Percentiles rank a stretch among this genome's conserved stretches.
phyloP scores from a whole-genome alignment of 2,329 filamentous ascomycete genomes.

The Neofusicoccum kwambonambiense region DNA sequence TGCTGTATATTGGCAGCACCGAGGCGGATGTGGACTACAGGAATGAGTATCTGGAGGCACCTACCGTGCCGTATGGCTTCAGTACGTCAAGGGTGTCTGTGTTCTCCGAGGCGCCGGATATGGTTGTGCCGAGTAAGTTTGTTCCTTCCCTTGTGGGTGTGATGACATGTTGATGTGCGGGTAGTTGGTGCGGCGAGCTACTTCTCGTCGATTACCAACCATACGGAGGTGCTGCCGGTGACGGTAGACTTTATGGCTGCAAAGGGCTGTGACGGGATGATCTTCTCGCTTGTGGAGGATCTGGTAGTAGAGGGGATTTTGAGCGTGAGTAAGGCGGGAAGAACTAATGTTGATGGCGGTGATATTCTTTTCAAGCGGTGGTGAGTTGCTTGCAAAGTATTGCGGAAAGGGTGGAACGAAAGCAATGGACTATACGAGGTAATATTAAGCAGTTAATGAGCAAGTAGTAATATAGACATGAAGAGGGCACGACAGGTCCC shows the following conservation, averaged over 20 bases:
- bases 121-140: constrained; percentile 42
- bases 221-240: constrained; percentile 56
- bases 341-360: constrained; percentile 40
- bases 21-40: constrained; percentile 43
- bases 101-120: constrained; percentile 49
- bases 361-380: constrained; percentile 36
- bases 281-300: constrained; percentile 55
- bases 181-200: constrained; percentile 38
- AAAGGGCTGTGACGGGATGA: constrained; percentile 60
- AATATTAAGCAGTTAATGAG: too few species aligned
- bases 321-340: constrained; percentile 45
- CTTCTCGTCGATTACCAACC: constrained; percentile 47
- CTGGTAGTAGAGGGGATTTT: constrained; percentile 52
- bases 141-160: not conserved
- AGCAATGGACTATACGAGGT: too few species aligned
- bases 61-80: constrained; percentile 50
- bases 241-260: constrained; percentile 58
- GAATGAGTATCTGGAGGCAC: constrained; percentile 45
- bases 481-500: too few species aligned
- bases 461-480: too few species aligned
- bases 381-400: too few species aligned
- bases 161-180: constrained; percentile 29
- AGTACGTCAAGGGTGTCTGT: constrained; percentile 47
- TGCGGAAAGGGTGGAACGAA: too few species aligned
- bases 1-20: constrained; percentile 49